Conservation (phyloP, 108 stramenopile species). For the Mediolabrus comicus region DNA sequence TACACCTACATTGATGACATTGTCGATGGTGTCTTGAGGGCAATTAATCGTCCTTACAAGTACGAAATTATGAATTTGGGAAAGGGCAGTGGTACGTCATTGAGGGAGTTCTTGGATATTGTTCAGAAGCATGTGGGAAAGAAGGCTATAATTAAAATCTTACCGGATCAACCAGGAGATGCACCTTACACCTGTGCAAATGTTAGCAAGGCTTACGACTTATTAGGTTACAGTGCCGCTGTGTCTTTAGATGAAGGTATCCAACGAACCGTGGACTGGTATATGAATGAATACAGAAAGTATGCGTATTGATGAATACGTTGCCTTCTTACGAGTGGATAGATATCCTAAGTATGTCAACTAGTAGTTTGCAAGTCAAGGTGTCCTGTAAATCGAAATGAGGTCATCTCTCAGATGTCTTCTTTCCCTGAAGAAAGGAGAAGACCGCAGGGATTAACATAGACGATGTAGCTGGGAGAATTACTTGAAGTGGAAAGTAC, state of each 20-base stretch:
- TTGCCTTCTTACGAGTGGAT: too few relatives aligned
- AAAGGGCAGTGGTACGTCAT: conserved; percentile 87
- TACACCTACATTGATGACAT: conserved; percentile 99
- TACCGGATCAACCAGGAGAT: conserved; percentile 98
- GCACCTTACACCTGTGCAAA: conserved; percentile 98
- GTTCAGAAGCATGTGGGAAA: conserved; percentile 90
- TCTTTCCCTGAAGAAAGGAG: too few relatives aligned
- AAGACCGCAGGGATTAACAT: too few relatives aligned
- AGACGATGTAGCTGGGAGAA: too few relatives aligned
- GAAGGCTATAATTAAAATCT: conserved; percentile 80
- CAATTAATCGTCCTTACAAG: conserved; percentile 91
- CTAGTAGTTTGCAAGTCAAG: too few relatives aligned
- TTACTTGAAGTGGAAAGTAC: too few relatives aligned
- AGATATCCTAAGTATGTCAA: too few relatives aligned
- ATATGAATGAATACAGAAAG: conserved; percentile 65
- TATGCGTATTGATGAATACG: conserved; percentile 56
- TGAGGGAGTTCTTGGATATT: conserved; percentile 91
- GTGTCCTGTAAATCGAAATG: too few relatives aligned
- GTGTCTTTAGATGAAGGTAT: conserved; percentile 96
- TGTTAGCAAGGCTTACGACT: conserved; percentile 82
- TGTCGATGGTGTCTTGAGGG: conserved; percentile 95
- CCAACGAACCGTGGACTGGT: conserved; percentile 90
- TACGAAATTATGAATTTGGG: conserved; percentile 98
- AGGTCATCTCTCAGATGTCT: too few relatives aligned
- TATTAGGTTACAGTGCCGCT: conserved; percentile 90